Evolutionary conservation across 805 yeast genomes (phyloP).

Genomic region (Saccharomycopsis schoenii): DNA sequence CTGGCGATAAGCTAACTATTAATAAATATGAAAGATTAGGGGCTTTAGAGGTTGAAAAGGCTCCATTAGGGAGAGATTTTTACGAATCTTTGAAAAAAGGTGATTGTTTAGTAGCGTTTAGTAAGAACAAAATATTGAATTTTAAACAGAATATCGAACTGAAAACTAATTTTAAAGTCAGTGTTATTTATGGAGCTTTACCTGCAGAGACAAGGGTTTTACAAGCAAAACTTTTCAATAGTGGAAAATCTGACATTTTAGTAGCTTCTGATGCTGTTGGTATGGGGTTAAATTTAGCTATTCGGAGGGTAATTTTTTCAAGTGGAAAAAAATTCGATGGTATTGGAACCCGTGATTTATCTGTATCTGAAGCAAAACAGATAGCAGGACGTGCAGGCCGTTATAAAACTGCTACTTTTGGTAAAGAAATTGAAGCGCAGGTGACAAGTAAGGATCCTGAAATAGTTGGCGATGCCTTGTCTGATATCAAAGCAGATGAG

Average conservation of each 20-base stretch:
- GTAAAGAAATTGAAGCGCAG: not conserved
- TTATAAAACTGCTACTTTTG: constrained; percentile 34
- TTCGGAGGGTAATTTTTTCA: constrained; percentile 70
- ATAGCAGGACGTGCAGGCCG: constrained; percentile 97
- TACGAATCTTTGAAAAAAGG: constrained; percentile 45
- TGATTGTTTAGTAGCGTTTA: constrained; percentile 85
- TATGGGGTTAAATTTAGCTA: constrained; percentile 88
- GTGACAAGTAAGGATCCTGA: not conserved
- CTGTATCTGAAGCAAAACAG: constrained; percentile 70
- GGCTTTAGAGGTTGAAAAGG: constrained; percentile 44
- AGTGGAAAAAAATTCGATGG: constrained; percentile 68
- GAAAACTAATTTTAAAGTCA: constrained; percentile 55
- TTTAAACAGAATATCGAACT: constrained; percentile 62
- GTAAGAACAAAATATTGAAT: constrained; percentile 61
- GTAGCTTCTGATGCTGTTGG: constrained; percentile 97
- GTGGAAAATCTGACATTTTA: constrained; percentile 68
- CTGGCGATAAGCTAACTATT: constrained; percentile 76
- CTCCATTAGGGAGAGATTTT: constrained; percentile 24
- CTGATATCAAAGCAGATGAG: constrained; percentile 1
- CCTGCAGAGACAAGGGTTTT: constrained; percentile 91
- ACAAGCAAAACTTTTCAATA: constrained; percentile 73
- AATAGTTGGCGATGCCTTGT: not conserved
- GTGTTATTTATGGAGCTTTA: constrained; percentile 87
- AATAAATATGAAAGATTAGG: constrained; percentile 70
- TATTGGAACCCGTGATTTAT: constrained; percentile 32